Evolutionary conservation across 768 basidiomycete genomes (phyloP).

Genomic region (Mycena epipterygia): DNA sequence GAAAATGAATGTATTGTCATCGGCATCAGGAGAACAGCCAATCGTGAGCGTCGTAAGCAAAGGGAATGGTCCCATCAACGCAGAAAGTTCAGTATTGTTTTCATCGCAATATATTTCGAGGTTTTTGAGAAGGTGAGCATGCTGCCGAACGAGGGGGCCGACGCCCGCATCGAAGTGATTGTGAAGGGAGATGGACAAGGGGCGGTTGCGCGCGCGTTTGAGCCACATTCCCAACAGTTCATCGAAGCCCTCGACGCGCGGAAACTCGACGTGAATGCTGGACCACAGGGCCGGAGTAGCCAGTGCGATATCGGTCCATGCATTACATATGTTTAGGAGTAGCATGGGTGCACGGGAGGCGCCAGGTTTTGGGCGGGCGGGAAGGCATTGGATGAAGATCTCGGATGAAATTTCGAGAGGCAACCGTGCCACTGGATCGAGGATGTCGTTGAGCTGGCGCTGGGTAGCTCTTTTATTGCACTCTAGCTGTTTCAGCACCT

Average conservation of each 20-base stretch:
- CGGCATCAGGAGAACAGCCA: background rate
- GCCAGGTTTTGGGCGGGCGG: background rate
- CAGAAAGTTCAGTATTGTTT: background rate
- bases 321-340: background rate
- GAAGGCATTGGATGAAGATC: slow-evolving; percentile 1
- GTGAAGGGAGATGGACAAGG: background rate
- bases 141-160: background rate
- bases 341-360: background rate
- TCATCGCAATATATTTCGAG: background rate
- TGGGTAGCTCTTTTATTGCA: too few species aligned
- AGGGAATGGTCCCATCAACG: background rate
- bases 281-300: slow-evolving; percentile 4
- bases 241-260: background rate
- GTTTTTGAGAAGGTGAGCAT: background rate
- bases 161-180: background rate
- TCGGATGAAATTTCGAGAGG: slow-evolving; percentile 16
- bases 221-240: background rate
- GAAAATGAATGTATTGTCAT: background rate
- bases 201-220: background rate
- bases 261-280: background rate
- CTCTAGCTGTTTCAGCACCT: too few species aligned
- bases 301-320: slow-evolving; percentile 1
- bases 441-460: too few species aligned
- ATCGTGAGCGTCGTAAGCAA: background rate
- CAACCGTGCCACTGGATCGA: background rate